These are phyloP conservation scores for Saccharomycopsis sp. DNA, from an alignment of 805 yeast species.

Conservation along the genomic window DNA sequence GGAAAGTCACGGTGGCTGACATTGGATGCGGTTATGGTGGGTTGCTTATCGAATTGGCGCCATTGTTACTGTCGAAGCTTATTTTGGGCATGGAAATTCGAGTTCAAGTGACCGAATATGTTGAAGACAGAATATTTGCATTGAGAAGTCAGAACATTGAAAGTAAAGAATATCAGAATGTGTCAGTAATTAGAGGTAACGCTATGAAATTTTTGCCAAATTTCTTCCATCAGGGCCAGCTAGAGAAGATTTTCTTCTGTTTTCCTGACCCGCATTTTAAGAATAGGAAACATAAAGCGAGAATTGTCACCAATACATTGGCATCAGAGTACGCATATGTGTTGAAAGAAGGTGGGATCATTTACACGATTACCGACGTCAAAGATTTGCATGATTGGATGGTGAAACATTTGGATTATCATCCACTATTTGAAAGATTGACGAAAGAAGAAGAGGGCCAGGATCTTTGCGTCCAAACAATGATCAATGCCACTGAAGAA, in stretches of 20 bases:
- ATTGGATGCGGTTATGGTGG: conserved; percentile 99
- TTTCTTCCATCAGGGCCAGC: conserved; percentile 76
- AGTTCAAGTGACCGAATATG: conserved; percentile 95
- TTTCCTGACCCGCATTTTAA: conserved; percentile 99
- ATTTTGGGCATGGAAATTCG: conserved; percentile 96
- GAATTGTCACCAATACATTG: conserved; percentile 86
- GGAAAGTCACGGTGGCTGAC: conserved; percentile 81
- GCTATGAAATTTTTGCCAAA: conserved; percentile 97
- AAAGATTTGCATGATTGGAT: conserved; percentile 92
- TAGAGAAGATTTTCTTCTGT: conserved; percentile 91
- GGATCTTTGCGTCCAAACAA: conserved; percentile 78
- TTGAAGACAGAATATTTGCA: conserved; percentile 90
- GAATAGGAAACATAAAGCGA: conserved; percentile 93
- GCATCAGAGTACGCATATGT: conserved; percentile 90
- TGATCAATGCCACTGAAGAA: conserved; percentile 94
- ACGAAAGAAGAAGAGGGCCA: conserved; percentile 68
- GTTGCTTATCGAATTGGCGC: conserved; percentile 68
- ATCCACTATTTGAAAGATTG: conserved; percentile 84
- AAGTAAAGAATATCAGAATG: conserved; percentile 59
- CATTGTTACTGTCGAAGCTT: conserved; percentile 63
- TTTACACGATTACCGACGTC: conserved; percentile 95
- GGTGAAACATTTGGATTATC: conserved; percentile 85
- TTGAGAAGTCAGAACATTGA: conserved; percentile 48
- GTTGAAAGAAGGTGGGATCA: conserved; percentile 74
- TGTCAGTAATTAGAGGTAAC: conserved; percentile 86